Conservation (phyloP, 306 rosid genomes). For the Casuarina equisetifolia region DNA sequence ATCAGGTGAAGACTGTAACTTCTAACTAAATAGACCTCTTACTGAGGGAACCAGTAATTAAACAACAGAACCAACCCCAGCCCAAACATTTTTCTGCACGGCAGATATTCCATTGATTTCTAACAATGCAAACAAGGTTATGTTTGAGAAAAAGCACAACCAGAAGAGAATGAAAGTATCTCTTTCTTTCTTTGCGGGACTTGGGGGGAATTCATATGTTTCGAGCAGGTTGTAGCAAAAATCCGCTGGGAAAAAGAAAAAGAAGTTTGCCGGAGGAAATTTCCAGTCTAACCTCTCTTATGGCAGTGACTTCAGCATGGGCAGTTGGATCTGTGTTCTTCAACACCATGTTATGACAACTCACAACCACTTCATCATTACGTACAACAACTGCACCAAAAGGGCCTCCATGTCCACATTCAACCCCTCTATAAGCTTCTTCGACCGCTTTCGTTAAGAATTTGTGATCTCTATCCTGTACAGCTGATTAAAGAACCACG, state of each 20-base stretch:
- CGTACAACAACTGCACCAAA: constrained; percentile 86
- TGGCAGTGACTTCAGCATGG: constrained; percentile 94
- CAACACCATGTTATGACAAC: constrained; percentile 93
- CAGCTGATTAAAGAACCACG: constrained; percentile 60
- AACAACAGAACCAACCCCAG: constrained; percentile 3
- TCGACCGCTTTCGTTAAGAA: constrained; percentile 81
- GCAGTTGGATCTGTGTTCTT: constrained; percentile 88
- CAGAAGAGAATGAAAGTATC: background rate
- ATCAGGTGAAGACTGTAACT: constrained; percentile 17
- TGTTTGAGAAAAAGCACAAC: background rate
- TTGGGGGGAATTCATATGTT: background rate
- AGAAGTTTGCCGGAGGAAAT: background rate
- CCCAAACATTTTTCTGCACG: constrained; percentile 15
- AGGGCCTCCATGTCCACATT: constrained; percentile 85
- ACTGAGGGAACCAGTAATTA: constrained; percentile 4
- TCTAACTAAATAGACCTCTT: constrained; percentile 13
- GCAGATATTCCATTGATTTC: background rate
- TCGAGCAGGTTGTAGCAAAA: background rate
- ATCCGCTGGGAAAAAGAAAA: background rate
- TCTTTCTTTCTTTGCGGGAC: background rate
- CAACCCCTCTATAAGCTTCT: constrained; percentile 93
- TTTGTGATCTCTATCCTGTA: constrained; percentile 80
- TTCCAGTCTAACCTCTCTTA: constrained; percentile 75
- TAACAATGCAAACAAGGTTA: constrained; percentile 12
- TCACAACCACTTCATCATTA: constrained; percentile 70